Percentiles rank a stretch among this genome's conserved stretches.
Conservation (phyloP, 352 stramenopile species). For the Globisporangium parvum region DNA sequence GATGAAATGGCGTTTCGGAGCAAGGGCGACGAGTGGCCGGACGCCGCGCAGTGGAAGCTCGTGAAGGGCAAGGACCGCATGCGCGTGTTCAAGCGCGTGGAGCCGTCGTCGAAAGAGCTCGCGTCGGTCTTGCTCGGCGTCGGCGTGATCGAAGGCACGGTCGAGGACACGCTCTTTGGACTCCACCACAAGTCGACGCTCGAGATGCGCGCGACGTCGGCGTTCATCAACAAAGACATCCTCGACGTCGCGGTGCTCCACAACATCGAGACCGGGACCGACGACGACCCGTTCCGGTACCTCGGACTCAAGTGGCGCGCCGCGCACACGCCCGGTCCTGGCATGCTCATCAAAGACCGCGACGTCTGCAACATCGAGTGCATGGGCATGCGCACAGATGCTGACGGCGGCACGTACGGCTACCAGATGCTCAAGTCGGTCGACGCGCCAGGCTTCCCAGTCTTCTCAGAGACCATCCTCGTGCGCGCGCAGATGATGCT, state of each 20-base stretch:
- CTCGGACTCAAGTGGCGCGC: conserved; percentile 49
- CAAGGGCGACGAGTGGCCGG: background rate
- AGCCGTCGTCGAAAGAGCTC: background rate
- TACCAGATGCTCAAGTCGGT: conserved; percentile 51
- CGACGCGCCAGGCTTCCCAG: conserved; percentile 29
- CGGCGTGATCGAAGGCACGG: conserved; percentile 29
- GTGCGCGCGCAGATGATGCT: conserved; percentile 35
- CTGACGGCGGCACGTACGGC: conserved; percentile 28
- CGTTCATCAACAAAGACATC: conserved; percentile 29
- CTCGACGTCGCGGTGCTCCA: conserved; percentile 41
- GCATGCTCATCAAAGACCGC: conserved; percentile 31
- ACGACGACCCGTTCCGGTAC: conserved; percentile 38
- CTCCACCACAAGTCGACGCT: conserved; percentile 41
- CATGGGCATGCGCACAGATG: conserved; percentile 33
- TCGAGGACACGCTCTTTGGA: conserved; percentile 48
- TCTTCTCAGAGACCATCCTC: conserved; percentile 20
- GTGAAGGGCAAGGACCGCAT: conserved; percentile 9
- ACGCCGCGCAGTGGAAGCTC: conserved; percentile 8
- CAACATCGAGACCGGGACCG: conserved; percentile 30
- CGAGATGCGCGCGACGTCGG: conserved; percentile 36
- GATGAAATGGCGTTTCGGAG: conserved; percentile 32
- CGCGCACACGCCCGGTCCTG: conserved; percentile 15
- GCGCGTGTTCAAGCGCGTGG: conserved; percentile 18
- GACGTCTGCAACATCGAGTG: conserved; percentile 47
- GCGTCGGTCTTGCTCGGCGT: conserved; percentile 35